Base-by-base conservation (phyloP, 495 filamentous ascomycete species). In the Podospora conica region DNA sequence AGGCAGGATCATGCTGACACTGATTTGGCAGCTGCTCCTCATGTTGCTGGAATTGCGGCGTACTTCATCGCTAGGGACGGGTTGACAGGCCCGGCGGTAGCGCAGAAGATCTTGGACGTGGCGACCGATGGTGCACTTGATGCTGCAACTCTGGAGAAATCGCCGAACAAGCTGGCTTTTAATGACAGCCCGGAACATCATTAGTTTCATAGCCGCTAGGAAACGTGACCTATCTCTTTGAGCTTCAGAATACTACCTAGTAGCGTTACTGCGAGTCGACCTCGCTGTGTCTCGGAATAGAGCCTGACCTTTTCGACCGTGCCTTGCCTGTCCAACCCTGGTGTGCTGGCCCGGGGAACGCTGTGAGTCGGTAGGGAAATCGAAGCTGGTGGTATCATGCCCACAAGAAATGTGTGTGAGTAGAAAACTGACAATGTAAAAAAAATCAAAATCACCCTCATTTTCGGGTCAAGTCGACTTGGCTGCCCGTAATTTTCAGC, bases 31-130 rank as follows among this genome's bases (percentile, higher is more conserved):
- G 78, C 84, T 3, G 73, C 79, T 21, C 84, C 84, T 7, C 83
- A 82, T 66, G 74, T 84, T 55, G 75, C 83, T 9, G 83, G 83
- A 6, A 72, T 83, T 11, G 78, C 77, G 22, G 82, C 81, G 6
- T 86, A 85, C 65, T 76, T 85, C 21, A 70, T 80, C 29, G 63
- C 63, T 18, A 62, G 60, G 61, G 68, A 70, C 27, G 58, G 58
- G 9, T 15, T 71, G 12, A 53, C 59, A 0, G 66, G 66, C 18
- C 21, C 21, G 28, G 63, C 55, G 12, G 69, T 71, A 15, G 58
- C 28, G 15, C 57, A 58, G 22, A 63, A 64, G 24, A 64, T 71
- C 3, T 2, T 66, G 22, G 56, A n/a, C 18, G 57, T 23, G 1
- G 55, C 64, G 6, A 61, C 28, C 15, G 21, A 22, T 18, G 64